Evolutionary conservation across 352 stramenopile species (phyloP).

Genomic region (Pythium pyrilobum): DNA sequence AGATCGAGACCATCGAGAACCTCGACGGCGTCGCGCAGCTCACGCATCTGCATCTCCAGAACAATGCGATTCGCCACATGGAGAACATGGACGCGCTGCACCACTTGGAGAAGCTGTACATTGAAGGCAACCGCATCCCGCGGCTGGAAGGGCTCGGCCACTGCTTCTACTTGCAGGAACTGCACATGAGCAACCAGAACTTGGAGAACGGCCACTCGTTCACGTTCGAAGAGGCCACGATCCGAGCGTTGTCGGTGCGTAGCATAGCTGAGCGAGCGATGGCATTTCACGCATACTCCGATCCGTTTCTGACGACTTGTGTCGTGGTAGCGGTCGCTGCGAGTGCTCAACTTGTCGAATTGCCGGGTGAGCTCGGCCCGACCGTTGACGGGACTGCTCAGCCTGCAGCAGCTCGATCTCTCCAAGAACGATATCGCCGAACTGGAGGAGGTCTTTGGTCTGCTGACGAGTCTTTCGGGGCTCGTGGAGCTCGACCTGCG

Average conservation of each 20-base stretch:
- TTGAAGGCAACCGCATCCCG: slow-evolving; percentile 61
- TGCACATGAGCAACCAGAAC: slow-evolving; percentile 61
- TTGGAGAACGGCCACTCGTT: slow-evolving; percentile 27
- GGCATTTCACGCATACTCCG: too few relatives aligned
- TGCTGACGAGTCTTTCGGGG: slow-evolving; percentile 38
- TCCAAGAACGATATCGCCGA: slow-evolving; percentile 58
- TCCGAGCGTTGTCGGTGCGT: slow-evolving; percentile 37
- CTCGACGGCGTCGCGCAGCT: slow-evolving; percentile 41
- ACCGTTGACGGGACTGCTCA: slow-evolving; percentile 27
- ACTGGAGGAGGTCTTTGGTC: slow-evolving; percentile 61
- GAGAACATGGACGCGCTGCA: slow-evolving; percentile 35
- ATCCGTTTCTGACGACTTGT: too few relatives aligned
- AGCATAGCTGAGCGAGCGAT: not conserved
- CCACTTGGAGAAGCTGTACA: slow-evolving; percentile 65
- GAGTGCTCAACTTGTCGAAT: slow-evolving; percentile 58
- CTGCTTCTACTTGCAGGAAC: slow-evolving; percentile 42
- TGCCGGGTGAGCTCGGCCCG: slow-evolving; percentile 32
- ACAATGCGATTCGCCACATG: slow-evolving; percentile 54
- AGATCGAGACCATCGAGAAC: slow-evolving; percentile 47
- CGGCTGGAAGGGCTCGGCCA: slow-evolving; percentile 46
- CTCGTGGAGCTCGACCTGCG: slow-evolving; percentile 59
- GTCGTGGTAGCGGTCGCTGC: slow-evolving; percentile 35
- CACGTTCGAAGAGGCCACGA: slow-evolving; percentile 38
- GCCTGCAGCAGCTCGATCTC: slow-evolving; percentile 55
- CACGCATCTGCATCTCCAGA: slow-evolving; percentile 70